A percentile compares a stretch with the other conserved stretches of the same genome.
Evolutionary conservation across 2,329 filamentous ascomycete genomes (phyloP).

Genomic region (Triangularia verruculosa): DNA sequence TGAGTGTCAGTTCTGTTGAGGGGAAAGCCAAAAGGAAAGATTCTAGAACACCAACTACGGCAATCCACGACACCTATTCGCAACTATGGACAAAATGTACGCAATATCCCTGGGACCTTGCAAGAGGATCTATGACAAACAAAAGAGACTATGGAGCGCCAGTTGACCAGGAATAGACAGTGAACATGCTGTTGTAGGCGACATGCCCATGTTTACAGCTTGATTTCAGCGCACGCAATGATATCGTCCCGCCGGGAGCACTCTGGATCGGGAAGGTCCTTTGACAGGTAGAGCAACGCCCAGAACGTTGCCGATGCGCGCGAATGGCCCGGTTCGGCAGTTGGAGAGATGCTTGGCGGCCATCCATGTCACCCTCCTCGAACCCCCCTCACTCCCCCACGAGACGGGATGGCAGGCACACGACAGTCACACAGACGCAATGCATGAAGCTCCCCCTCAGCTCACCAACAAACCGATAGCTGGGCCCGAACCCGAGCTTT

Average conservation of each 20-base stretch:
- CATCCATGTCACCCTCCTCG: neutral
- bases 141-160: neutral
- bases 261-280: slow-evolving; percentile 9
- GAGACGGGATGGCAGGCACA: slow-evolving; percentile 6
- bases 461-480: neutral
- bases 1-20: neutral
- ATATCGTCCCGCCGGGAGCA: neutral
- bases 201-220: neutral
- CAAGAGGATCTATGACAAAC: neutral
- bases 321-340: slow-evolving; percentile 10
- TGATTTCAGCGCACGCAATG: slow-evolving; percentile 4
- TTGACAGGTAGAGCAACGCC: neutral
- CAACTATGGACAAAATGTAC: neutral
- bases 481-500: neutral
- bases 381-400: slow-evolving; percentile 3
- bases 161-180: neutral
- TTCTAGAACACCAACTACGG: neutral
- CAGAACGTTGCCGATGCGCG: neutral
- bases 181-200: neutral
- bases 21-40: neutral
- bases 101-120: neutral
- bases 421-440: neutral
- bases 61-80: neutral
- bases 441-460: neutral
- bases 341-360: slow-evolving; percentile 1